Percentiles rank a stretch among this genome's conserved stretches.
Conservation (phyloP, 345 rosid species). For the Gossypium ekmanianum region DNA sequence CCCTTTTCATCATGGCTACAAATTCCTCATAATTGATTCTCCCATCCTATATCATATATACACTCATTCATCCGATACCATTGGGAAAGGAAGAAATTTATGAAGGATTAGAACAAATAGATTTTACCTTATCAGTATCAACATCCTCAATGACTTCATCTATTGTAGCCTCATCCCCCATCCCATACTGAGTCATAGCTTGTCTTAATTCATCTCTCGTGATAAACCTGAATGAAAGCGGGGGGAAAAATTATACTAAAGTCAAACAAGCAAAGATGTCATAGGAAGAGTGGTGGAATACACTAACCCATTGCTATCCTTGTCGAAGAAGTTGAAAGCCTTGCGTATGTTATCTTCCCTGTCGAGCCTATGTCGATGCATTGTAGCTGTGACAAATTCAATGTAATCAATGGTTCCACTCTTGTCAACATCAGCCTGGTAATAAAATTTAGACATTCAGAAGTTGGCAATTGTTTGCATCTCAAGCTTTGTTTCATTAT, state of each 20-base stretch:
- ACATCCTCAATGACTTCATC: constrained; percentile 79
- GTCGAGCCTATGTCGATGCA: constrained; percentile 77
- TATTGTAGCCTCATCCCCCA: constrained; percentile 76
- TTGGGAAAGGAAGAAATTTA: not conserved
- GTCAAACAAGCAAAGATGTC: not conserved
- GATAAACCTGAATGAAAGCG: constrained; percentile 42
- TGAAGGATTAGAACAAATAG: not conserved
- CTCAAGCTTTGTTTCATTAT: not conserved
- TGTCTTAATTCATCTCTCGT: constrained; percentile 83
- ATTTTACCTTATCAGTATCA: constrained; percentile 63
- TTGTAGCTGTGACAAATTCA: constrained; percentile 85
- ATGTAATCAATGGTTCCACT: constrained; percentile 77
- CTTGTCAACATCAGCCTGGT: constrained; percentile 83
- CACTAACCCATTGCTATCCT: constrained; percentile 72
- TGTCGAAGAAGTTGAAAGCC: constrained; percentile 79
- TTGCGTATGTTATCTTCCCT: constrained; percentile 61
- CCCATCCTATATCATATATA: constrained; percentile 44
- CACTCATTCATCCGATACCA: not conserved
- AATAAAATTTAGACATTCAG: not conserved
- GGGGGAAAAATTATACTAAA: not conserved
- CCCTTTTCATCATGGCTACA: constrained; percentile 66
- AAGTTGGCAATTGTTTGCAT: too few relatives aligned
- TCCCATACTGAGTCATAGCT: constrained; percentile 62
- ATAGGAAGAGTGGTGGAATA: not conserved
- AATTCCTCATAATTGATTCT: constrained; percentile 70